phyloP scores from a whole-genome alignment of 2,329 filamentous ascomycete genomes.

The Pseudophaeomoniella oleicola region DNA sequence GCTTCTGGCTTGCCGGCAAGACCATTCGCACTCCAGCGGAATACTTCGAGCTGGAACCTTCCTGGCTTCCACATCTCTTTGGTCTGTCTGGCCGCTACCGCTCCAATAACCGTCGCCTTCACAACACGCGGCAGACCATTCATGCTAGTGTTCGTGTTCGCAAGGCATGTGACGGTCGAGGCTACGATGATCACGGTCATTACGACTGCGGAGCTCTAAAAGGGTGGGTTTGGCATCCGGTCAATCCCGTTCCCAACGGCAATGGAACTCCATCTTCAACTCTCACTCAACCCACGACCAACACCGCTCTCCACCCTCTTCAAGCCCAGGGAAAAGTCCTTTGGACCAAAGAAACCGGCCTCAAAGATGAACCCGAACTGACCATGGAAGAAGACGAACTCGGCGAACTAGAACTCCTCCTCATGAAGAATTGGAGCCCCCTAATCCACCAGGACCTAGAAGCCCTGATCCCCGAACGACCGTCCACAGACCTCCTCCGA shows the following conservation, averaged over 20 bases:
- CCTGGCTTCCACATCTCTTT: background rate
- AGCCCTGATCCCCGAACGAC: background rate
- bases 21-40: slow-evolving; percentile 11
- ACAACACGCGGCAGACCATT: slow-evolving; percentile 40
- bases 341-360: slow-evolving; percentile 22
- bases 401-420: slow-evolving; percentile 1
- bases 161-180: slow-evolving; percentile 35
- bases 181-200: slow-evolving; percentile 31
- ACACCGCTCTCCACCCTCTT: background rate
- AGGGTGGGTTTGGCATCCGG: slow-evolving; percentile 6
- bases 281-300: background rate
- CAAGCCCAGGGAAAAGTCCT: background rate
- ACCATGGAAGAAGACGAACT: slow-evolving; percentile 4
- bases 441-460: background rate
- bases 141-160: slow-evolving; percentile 41
- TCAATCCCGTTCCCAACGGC: background rate
- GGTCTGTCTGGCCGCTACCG: background rate
- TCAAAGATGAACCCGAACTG: slow-evolving; percentile 24
- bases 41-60: slow-evolving; percentile 10
- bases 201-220: slow-evolving; percentile 31
- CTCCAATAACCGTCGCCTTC: slow-evolving; percentile 15
- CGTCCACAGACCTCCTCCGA: too few species aligned
- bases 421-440: slow-evolving; percentile 1
- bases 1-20: slow-evolving; percentile 11
- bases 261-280: background rate